Conservation (phyloP, 108 stramenopile genomes). For the Pseudonitzschia multiseries region DNA sequence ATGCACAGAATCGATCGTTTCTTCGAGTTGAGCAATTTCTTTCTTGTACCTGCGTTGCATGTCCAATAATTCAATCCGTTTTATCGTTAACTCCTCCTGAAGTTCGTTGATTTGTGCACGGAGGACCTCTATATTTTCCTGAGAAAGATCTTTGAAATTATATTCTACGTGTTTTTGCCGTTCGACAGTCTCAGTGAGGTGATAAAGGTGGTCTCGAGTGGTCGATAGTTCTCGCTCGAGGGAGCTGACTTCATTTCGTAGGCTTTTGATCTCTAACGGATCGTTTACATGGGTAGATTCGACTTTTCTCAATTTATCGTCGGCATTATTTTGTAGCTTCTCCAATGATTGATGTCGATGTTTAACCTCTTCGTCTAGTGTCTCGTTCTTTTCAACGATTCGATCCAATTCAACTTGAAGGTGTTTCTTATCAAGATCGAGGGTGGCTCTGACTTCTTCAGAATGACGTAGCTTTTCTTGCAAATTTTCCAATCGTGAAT, state of each 20-base stretch:
- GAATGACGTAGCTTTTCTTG: background rate
- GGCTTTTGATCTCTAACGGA: conserved; percentile 13
- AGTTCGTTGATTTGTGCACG: conserved; percentile 32
- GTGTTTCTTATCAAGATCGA: conserved; percentile 4
- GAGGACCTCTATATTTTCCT: conserved; percentile 24
- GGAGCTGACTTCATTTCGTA: conserved; percentile 24
- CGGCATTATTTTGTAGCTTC: conserved; percentile 8
- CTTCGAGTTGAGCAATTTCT: conserved; percentile 27
- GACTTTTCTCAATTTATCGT: conserved; percentile 19
- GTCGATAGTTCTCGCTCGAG: conserved; percentile 20
- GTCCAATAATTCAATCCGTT: conserved; percentile 23
- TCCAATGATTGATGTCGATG: conserved; percentile 17
- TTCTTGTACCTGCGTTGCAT: conserved; percentile 19
- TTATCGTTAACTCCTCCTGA: conserved; percentile 24
- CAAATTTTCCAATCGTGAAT: too few species aligned
- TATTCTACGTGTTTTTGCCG: too few species aligned
- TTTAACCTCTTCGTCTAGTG: conserved; percentile 14
- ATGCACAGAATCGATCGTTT: conserved; percentile 23
- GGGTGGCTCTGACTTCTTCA: background rate
- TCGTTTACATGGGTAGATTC: conserved; percentile 19
- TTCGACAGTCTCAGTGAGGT: conserved; percentile 8
- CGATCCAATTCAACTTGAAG: conserved; percentile 1
- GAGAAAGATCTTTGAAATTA: conserved; percentile 19
- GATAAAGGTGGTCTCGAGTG: background rate
- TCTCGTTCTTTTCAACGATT: background rate